Percentiles rank a stretch among this genome's conserved stretches.
Conservation (phyloP, 176 grass and related monocot species). For the Rhipidocladum racemiflorum region DNA sequence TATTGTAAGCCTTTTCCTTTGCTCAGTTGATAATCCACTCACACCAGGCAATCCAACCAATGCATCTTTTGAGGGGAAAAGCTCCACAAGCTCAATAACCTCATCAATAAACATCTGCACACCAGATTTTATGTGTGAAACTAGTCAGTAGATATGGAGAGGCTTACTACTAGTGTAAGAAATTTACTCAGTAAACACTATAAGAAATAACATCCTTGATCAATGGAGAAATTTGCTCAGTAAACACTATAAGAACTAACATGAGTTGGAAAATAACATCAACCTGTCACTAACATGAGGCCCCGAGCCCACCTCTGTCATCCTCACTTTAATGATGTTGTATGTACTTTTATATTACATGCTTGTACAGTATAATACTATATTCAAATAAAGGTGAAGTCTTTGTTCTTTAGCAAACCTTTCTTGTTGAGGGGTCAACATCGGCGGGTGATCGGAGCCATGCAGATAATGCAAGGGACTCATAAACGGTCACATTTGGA, state of each 20-base stretch:
- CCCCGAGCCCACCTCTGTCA: background rate
- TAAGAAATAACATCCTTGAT: background rate
- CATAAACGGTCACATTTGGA: slow-evolving; percentile 70
- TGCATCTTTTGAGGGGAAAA: slow-evolving; percentile 58
- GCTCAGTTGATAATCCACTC: slow-evolving; percentile 74
- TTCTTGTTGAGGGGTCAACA: slow-evolving; percentile 62
- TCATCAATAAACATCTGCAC: slow-evolving; percentile 78
- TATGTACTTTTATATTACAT: background rate
- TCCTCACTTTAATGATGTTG: background rate
- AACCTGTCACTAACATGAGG: too few species aligned
- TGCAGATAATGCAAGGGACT: slow-evolving; percentile 68
- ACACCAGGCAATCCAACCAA: slow-evolving; percentile 74
- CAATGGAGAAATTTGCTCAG: background rate
- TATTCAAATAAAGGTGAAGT: background rate
- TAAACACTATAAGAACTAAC: too few species aligned
- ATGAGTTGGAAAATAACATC: too few species aligned
- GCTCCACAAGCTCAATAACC: slow-evolving; percentile 88
- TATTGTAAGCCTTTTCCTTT: slow-evolving; percentile 82
- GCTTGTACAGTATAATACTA: background rate
- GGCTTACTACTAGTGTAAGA: background rate
- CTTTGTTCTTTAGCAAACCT: slow-evolving; percentile 43
- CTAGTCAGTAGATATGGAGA: background rate
- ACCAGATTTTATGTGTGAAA: slow-evolving; percentile 15
- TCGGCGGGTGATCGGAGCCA: slow-evolving; percentile 51
- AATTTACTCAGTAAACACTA: too few species aligned